Percentiles rank a stretch among this genome's conserved stretches.
These are phyloP conservation scores for Fusarium devonianum DNA, from an alignment of 2,329 filamentous ascomycete species.

Conservation along the genomic window DNA sequence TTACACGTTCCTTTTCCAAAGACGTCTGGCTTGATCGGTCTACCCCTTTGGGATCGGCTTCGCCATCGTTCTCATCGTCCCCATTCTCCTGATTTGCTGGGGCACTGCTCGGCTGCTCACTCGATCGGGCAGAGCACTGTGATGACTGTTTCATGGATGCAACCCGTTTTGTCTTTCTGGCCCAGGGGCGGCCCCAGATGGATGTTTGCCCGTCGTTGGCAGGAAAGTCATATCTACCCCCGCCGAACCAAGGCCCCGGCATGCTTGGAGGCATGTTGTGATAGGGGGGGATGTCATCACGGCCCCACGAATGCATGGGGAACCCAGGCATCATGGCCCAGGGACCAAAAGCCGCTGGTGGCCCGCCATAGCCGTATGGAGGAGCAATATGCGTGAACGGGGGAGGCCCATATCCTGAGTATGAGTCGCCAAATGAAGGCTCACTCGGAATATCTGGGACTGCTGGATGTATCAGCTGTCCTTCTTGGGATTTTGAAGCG, in stretches of 20 bases:
- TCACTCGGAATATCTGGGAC: background rate
- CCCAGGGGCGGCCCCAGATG: slow-evolving; percentile 44
- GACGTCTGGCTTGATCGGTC: background rate
- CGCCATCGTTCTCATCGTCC: slow-evolving; percentile 2
- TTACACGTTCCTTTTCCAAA: slow-evolving; percentile 3
- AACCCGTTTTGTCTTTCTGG: slow-evolving; percentile 23
- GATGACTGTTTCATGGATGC: slow-evolving; percentile 27
- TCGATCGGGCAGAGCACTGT: slow-evolving; percentile 6
- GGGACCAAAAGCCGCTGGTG: slow-evolving; percentile 12
- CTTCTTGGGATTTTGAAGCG: background rate
- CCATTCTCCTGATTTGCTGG: slow-evolving; percentile 2
- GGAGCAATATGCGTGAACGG: background rate
- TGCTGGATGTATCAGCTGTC: background rate
- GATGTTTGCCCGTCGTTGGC: slow-evolving; percentile 43
- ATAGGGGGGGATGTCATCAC: slow-evolving; percentile 34
- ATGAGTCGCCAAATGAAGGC: background rate
- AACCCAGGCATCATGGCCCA: slow-evolving; percentile 25
- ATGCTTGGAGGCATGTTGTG: slow-evolving; percentile 26
- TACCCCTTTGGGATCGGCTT: background rate
- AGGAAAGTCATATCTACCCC: slow-evolving; percentile 46
- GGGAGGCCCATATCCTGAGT: background rate
- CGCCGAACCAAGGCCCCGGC: slow-evolving; percentile 15
- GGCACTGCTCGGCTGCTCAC: background rate
- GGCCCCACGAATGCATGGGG: slow-evolving; percentile 25
- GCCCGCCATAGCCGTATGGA: slow-evolving; percentile 1